These are phyloP conservation scores for Xylaria sp. DNA, from an alignment of 2,329 filamentous ascomycete species.

Conservation along the genomic window DNA sequence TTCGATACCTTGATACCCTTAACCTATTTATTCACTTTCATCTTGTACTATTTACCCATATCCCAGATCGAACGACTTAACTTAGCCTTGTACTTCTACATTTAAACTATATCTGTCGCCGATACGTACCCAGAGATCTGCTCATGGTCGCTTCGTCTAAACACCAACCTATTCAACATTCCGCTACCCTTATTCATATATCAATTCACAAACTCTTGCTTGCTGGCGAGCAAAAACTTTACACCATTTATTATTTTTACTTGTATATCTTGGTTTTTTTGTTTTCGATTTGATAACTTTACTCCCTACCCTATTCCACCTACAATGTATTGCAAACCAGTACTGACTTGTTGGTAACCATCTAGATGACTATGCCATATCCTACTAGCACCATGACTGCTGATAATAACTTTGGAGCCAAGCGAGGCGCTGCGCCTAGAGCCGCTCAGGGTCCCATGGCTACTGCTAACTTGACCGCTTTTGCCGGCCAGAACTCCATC, in stretches of 20 bases:
- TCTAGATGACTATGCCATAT: slow-evolving; percentile 43
- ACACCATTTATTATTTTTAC: not conserved
- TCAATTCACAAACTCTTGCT: not conserved
- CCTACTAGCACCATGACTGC: slow-evolving; percentile 40
- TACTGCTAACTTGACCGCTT: slow-evolving; percentile 37
- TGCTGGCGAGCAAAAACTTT: not conserved
- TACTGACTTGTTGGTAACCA: slow-evolving; percentile 25
- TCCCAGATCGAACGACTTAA: not conserved
- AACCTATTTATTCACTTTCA: not conserved
- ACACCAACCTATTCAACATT: not conserved
- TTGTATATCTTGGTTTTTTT: not conserved
- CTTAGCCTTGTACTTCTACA: not conserved
- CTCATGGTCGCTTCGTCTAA: not conserved
- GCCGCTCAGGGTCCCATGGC: slow-evolving; percentile 41
- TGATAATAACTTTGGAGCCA: slow-evolving; percentile 45
- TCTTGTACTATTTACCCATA: not conserved
- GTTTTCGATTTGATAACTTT: not conserved
- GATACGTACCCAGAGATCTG: not conserved
- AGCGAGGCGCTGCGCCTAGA: slow-evolving; percentile 41
- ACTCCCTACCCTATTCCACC: not conserved
- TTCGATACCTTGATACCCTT: not conserved
- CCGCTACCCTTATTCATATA: not conserved
- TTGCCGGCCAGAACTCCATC: slow-evolving; percentile 37
- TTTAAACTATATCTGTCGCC: not conserved
- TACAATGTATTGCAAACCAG: not conserved